Evolutionary conservation across 495 filamentous ascomycete species (phyloP), one percentile per base, ranked within the genome.

Genomic region (Glutinoglossum americanum): DNA sequence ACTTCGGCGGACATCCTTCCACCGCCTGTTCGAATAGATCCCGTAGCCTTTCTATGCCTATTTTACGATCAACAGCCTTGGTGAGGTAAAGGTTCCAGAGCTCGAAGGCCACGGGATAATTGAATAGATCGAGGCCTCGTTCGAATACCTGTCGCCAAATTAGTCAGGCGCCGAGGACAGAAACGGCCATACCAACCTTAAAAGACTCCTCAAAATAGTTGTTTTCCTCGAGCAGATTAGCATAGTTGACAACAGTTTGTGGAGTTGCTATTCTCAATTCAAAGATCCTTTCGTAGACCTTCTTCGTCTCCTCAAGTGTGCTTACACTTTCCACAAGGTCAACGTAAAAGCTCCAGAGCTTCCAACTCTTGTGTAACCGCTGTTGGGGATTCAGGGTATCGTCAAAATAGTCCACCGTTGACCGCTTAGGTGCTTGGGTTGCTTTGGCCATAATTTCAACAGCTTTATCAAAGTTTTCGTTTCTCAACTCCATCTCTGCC

Each of bases 341-440:
- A 41, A 99, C 89, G 64, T 99, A 99, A 76, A 97, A 99, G 73
- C 86, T 92, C 92, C 92, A 99, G 15, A 99, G 71, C 68, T 97
- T 99, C 93, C 93, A 99, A 66, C 87, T 93, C 75, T 97, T 99
- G 71, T 99, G 93, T 8, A 99, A 84, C 58, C 93, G 79, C 69
- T 97, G 92, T 67, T 97, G 93, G 10, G 93, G 90, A 5, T 87
- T 86, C 8, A 99, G 73, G 0, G 78, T 86, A 67, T 99, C 93
- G 68, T 99, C 92, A 63, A 96, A 99, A 67, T 96, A 99, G 70
- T 99, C 93, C 25, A 97, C 92, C 1, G 80, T 93, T 19, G 89
- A 95, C 60, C 85, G 77, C 70, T 96, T 97, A 0, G 92, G 89
- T 17, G 92, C 87, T 68, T 94, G 88, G 13, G 89, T 90, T 13